A percentile compares a stretch with the other conserved stretches of the same genome.
These are phyloP conservation scores for Tulasnella sp. DNA, from an alignment of 768 basidiomycete genomes.

Conservation along the genomic window DNA sequence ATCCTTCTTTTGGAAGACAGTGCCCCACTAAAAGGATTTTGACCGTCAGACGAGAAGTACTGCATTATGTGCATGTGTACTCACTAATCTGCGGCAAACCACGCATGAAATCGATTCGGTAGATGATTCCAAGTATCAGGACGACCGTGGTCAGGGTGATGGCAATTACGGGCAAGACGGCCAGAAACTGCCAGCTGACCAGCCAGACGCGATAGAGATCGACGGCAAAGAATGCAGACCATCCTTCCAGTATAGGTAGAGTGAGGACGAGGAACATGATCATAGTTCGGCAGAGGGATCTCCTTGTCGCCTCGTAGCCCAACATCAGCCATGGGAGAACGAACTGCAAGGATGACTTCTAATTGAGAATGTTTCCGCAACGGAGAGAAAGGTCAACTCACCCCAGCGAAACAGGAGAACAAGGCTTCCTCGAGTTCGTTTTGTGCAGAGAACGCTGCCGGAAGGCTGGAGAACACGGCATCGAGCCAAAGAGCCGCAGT, in stretches of 20 bases:
- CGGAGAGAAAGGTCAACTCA: not conserved
- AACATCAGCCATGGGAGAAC: not conserved
- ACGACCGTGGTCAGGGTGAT: not conserved
- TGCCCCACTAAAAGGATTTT: not conserved
- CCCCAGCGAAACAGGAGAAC: not conserved
- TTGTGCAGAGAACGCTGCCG: not conserved
- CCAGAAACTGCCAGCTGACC: not conserved
- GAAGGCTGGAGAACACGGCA: not conserved
- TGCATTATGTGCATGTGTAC: not conserved
- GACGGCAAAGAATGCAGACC: not conserved
- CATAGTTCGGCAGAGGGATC: not conserved
- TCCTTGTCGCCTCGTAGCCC: not conserved
- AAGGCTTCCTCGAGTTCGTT: not conserved
- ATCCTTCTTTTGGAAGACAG: not conserved
- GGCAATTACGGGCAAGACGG: not conserved
- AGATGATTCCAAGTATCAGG: not conserved
- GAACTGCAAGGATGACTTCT: not conserved
- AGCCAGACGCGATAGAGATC: not conserved
- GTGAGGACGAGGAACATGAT: not conserved
- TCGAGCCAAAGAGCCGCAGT: not conserved
- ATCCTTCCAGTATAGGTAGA: not conserved
- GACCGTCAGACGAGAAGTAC: not conserved
- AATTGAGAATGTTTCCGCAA: too few relatives aligned
- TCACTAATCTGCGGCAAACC: not conserved
- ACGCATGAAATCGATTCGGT: not conserved